These are phyloP conservation scores for Peronospora belbahrii DNA, from an alignment of 352 stramenopile species.

Conservation along the genomic window DNA sequence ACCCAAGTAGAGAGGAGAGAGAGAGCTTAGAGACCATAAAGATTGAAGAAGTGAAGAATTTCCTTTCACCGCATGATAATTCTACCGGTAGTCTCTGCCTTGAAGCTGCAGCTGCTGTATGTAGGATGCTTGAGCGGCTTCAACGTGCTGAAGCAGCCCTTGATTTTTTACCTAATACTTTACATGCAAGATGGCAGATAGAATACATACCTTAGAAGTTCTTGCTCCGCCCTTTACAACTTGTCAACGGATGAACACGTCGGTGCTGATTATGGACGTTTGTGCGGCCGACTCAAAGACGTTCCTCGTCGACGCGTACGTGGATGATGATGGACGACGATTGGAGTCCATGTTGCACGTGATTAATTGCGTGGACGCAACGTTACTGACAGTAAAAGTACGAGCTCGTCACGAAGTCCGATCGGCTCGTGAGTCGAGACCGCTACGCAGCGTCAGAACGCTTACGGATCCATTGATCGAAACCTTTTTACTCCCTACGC, in stretches of 20 bases:
- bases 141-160: not conserved
- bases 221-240: conserved; percentile 2
- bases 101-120: conserved; percentile 3
- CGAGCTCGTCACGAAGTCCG: conserved; percentile 49
- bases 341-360: conserved; percentile 37
- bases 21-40: conserved; percentile 11
- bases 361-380: conserved; percentile 62
- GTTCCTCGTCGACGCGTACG: conserved; percentile 45
- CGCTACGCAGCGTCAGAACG: not conserved
- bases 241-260: not conserved
- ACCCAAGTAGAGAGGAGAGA: conserved; percentile 11
- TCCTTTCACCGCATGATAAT: conserved; percentile 5
- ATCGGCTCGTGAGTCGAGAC: conserved; percentile 40
- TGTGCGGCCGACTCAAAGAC: no score
- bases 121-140: conserved; percentile 3
- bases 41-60: conserved; percentile 18
- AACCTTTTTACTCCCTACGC: not conserved
- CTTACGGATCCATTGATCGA: not conserved
- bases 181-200: not conserved
- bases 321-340: conserved; percentile 25
- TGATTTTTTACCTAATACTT: conserved; percentile 4
- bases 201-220: not conserved
- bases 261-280: conserved; percentile 37
- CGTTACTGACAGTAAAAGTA: conserved; percentile 59
- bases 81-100: conserved; percentile 3